A percentile compares a stretch with the other conserved stretches of the same genome.
These are phyloP conservation scores for Dichotomocladium elegans DNA, from an alignment of 371 early-diverging fungal genomes.

Conservation along the genomic window DNA sequence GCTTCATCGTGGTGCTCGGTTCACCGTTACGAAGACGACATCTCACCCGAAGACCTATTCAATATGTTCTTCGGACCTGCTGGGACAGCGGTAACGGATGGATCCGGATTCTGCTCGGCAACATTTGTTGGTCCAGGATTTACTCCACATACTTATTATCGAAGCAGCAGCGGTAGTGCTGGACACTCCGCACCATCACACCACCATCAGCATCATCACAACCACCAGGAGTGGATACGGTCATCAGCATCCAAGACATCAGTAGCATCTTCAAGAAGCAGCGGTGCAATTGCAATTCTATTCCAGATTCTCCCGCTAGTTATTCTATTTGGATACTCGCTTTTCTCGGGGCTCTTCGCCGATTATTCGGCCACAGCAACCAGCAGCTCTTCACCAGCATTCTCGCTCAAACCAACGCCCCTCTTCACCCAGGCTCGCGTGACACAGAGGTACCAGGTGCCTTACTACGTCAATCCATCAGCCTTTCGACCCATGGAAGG, in stretches of 20 bases:
- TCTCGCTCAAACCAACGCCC: conserved; percentile 29
- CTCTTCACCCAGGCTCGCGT: conserved; percentile 30
- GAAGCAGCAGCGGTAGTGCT: conserved; percentile 1
- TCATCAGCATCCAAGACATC: conserved; percentile 11
- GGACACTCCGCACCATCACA: no score
- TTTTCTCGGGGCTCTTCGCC: conserved; percentile 31
- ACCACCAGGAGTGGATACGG: no score
- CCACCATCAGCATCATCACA: background rate
- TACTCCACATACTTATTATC: conserved; percentile 5
- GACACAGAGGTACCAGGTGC: conserved; percentile 26
- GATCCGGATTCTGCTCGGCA: conserved; percentile 43
- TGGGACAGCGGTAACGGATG: conserved; percentile 17
- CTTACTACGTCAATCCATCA: conserved; percentile 37
- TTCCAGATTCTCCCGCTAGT: conserved; percentile 36
- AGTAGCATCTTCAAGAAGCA: conserved; percentile 14
- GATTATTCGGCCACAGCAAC: no score
- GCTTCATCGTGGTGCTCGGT: background rate
- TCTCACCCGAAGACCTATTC: conserved; percentile 91
- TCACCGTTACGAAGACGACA: conserved; percentile 53
- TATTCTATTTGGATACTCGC: conserved; percentile 34
- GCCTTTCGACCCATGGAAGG: conserved; percentile 21
- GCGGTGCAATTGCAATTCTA: conserved; percentile 23
- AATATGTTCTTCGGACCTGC: conserved; percentile 93
- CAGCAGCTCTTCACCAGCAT: conserved; percentile 28
- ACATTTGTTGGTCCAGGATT: conserved; percentile 47